Percentiles rank a stretch among this genome's conserved stretches.
phyloP scores from a whole-genome alignment of 2,329 filamentous ascomycete species.

The Aureobasidium uvarum region DNA sequence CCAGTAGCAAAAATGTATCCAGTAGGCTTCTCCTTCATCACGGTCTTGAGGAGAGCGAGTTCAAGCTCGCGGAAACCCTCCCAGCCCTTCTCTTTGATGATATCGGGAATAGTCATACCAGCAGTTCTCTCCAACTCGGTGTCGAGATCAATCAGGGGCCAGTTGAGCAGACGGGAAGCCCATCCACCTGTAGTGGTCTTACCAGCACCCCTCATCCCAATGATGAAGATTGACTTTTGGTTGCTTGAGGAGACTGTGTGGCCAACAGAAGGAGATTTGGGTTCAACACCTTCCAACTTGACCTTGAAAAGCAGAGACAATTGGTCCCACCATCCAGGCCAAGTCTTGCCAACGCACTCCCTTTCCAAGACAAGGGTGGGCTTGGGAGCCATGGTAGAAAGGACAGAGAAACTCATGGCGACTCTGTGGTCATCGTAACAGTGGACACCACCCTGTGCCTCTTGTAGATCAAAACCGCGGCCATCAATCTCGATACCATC shows the following conservation, averaged over 20 bases:
- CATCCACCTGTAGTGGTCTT: conserved; percentile 92
- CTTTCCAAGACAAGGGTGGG: conserved; percentile 80
- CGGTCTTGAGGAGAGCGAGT: conserved; percentile 67
- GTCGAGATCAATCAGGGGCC: conserved; percentile 83
- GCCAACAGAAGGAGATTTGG: conserved; percentile 41
- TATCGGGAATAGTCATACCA: conserved; percentile 77
- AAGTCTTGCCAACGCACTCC: conserved; percentile 94
- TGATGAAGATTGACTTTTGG: conserved; percentile 76
- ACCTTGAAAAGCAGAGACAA: conserved; percentile 76
- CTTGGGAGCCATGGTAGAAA: conserved; percentile 68
- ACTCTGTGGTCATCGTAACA: conserved; percentile 98
- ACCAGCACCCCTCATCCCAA: conserved; percentile 95
- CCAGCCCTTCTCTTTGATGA: conserved; percentile 79
- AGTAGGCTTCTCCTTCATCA: conserved; percentile 70
- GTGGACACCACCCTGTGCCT: conserved; percentile 64
- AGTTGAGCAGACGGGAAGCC: conserved; percentile 72
- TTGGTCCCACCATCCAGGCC: conserved; percentile 98
- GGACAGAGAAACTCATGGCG: conserved; percentile 96
- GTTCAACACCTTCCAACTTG: conserved; percentile 71
- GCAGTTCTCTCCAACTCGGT: conserved; percentile 74
- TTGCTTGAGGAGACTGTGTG: conserved; percentile 41
- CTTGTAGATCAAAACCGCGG: conserved; percentile 51
- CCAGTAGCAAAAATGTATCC: conserved; percentile 90
- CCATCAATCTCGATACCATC: conserved; percentile 84
- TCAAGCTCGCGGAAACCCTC: conserved; percentile 82